Conservation (phyloP, 2,329 filamentous ascomycete genomes). For the Exophiala mesophila region DNA sequence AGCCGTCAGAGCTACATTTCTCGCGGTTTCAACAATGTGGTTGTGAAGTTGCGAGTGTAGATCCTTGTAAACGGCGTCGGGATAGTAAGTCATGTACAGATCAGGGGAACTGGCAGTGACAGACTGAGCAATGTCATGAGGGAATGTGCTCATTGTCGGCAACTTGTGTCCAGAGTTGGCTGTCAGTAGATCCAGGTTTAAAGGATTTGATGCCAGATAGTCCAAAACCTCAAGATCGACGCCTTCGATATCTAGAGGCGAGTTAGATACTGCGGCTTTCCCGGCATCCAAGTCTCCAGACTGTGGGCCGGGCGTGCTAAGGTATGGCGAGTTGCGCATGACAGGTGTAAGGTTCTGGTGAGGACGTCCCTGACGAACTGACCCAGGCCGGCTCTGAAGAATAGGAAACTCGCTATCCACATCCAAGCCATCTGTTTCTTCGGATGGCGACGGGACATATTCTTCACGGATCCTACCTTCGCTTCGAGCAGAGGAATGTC, state of each 20-base stretch:
- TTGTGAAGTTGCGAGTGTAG: constrained; percentile 3
- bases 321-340: neutral
- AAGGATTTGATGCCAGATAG: constrained; percentile 5
- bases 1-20: neutral
- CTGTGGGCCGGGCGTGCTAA: neutral
- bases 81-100: neutral
- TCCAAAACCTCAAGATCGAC: constrained; percentile 5
- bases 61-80: neutral
- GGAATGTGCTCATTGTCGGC: neutral
- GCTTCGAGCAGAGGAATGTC: no score
- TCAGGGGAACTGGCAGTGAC: constrained; percentile 2
- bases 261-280: neutral
- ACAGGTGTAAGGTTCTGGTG: neutral
- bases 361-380: neutral
- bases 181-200: constrained; percentile 1
- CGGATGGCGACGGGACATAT: no score
- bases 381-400: neutral
- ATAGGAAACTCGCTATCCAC: no score
- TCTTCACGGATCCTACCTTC: no score
- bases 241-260: neutral
- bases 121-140: neutral
- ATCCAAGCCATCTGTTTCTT: neutral
- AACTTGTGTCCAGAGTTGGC: neutral
- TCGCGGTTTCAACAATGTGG: constrained; percentile 2
- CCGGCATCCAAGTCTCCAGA: neutral